Conservation (phyloP, 169 alveolate species). For the Cystoisospora suis region DNA sequence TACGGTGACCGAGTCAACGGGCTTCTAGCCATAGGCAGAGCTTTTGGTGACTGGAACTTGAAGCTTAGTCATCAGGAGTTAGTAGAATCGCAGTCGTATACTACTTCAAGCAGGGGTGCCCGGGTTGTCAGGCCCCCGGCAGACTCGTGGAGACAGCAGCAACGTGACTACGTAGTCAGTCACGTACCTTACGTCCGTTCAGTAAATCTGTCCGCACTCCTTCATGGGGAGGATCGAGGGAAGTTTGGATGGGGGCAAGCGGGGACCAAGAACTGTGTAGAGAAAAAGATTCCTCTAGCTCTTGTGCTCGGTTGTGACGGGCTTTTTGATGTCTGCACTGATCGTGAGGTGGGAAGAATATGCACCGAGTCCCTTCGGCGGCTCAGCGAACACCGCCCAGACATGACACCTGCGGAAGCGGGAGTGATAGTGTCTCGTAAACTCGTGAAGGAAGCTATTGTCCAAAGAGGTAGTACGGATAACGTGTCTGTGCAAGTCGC, state of each 20-base stretch:
- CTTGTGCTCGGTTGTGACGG: conserved; percentile 56
- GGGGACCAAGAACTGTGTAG: too few species aligned
- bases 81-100: too few species aligned
- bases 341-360: conserved; percentile 9
- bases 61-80: too few species aligned
- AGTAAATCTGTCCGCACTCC: background rate
- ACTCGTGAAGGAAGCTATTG: conserved; percentile 51
- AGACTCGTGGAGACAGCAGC: too few species aligned
- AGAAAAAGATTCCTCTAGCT: conserved; percentile 16
- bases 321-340: conserved; percentile 38
- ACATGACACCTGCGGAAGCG: conserved; percentile 41
- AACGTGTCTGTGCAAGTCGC: conserved; percentile 45
- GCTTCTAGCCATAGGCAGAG: conserved; percentile 55
- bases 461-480: conserved; percentile 35
- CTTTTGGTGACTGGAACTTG: conserved; percentile 53
- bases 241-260: too few species aligned
- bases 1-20: conserved; percentile 57
- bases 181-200: conserved; percentile 9
- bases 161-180: background rate
- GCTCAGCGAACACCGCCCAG: conserved; percentile 18
- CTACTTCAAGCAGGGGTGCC: too few species aligned
- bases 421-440: conserved; percentile 46
- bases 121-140: too few species aligned
- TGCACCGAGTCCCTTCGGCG: conserved; percentile 10
- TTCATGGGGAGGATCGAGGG: background rate